A percentile compares a stretch with the other conserved stretches of the same genome.
Conservation (phyloP, 179 eudicot species). For the Patellifolia procumbens region DNA sequence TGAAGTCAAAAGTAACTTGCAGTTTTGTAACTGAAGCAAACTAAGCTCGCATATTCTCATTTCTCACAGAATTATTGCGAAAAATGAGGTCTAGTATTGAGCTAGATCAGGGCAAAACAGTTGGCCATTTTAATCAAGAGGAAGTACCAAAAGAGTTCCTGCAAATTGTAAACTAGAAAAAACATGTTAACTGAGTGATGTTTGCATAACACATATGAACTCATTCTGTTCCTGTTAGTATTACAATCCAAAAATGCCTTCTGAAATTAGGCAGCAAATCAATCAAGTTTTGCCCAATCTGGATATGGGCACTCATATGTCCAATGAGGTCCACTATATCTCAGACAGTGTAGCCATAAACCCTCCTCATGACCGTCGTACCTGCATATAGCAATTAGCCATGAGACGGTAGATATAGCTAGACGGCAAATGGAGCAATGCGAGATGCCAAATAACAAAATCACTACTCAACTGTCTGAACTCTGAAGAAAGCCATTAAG, state of each 20-base stretch:
- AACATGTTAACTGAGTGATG: background rate
- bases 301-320: constrained; percentile 89
- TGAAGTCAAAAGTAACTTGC: too few relatives aligned
- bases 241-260: background rate
- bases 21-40: too few relatives aligned
- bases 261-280: constrained; percentile 2
- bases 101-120: background rate
- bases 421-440: background rate
- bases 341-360: constrained; percentile 88
- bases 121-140: background rate
- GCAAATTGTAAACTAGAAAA: background rate
- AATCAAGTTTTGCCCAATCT: constrained; percentile 66
- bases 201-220: too few relatives aligned
- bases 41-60: too few relatives aligned
- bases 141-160: background rate
- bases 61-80: too few relatives aligned
- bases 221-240: background rate
- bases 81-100: too few relatives aligned
- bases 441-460: background rate
- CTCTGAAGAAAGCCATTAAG: background rate
- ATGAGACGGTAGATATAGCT: background rate
- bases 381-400: constrained; percentile 41
- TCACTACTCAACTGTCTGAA: too few relatives aligned
- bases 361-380: constrained; percentile 78
- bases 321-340: constrained; percentile 85